A percentile compares a stretch with the other conserved stretches of the same genome.
Conservation (phyloP, 2,329 filamentous ascomycete genomes). For the Amauroascus niger region DNA sequence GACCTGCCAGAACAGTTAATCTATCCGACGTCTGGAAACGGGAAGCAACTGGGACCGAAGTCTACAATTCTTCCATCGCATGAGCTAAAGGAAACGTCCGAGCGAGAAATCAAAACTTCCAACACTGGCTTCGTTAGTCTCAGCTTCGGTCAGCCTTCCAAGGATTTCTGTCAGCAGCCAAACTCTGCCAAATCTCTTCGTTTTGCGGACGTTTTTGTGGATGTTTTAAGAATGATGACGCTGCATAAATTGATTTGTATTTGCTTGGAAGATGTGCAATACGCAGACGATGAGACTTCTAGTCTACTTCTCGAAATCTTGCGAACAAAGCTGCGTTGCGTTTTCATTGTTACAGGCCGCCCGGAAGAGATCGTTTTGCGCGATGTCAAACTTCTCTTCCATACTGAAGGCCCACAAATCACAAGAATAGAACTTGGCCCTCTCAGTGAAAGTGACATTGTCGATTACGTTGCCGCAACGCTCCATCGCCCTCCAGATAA, state of each 20-base stretch:
- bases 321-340: conserved; percentile 65
- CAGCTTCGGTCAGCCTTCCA: conserved; percentile 29
- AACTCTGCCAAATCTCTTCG: conserved; percentile 48
- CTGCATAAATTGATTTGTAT: conserved; percentile 80
- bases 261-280: conserved; percentile 80
- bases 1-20: conserved; percentile 58
- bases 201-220: conserved; percentile 78
- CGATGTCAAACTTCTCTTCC: conserved; percentile 33
- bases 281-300: conserved; percentile 77
- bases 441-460: conserved; percentile 67
- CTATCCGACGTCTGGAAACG: conserved; percentile 31
- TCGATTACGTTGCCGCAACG: conserved; percentile 71
- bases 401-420: conserved; percentile 45
- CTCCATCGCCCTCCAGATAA: conserved; percentile 58
- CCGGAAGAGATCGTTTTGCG: conserved; percentile 54
- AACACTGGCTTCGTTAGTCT: conserved; percentile 27
- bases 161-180: conserved; percentile 24
- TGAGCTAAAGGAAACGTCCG: conserved; percentile 25
- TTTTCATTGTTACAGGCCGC: conserved; percentile 67
- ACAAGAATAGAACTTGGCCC: conserved; percentile 65
- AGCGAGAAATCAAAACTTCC: conserved; percentile 26
- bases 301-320: conserved; percentile 77
- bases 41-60: conserved; percentile 24
- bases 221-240: conserved; percentile 72
- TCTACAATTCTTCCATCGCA: conserved; percentile 21